Conservation (phyloP, 805 yeast species). For the Candida sithepensis region DNA sequence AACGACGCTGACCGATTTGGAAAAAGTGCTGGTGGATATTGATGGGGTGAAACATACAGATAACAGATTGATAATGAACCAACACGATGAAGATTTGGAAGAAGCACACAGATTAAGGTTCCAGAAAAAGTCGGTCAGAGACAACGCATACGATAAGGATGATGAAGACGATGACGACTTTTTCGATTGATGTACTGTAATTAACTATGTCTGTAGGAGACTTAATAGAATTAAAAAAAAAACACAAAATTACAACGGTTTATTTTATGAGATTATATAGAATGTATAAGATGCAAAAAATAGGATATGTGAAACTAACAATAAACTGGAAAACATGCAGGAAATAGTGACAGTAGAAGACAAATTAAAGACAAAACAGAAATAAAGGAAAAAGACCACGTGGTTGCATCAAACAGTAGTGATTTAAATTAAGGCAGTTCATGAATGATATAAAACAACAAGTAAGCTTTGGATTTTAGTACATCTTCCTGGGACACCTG, state of each 20-base stretch:
- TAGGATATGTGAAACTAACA: background rate
- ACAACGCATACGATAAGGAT: slow-evolving; percentile 29
- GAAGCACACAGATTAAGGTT: slow-evolving; percentile 52
- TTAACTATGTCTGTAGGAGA: too few relatives aligned
- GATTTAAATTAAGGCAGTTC: slow-evolving; percentile 21
- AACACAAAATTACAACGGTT: background rate
- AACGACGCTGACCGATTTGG: slow-evolving; percentile 66
- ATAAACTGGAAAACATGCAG: background rate
- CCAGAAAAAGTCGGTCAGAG: slow-evolving; percentile 54
- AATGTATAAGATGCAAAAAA: background rate
- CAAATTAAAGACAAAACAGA: background rate
- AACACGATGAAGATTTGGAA: slow-evolving; percentile 50
- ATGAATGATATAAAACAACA: slow-evolving; percentile 65
- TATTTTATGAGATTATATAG: background rate
- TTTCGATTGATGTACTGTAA: slow-evolving; percentile 36
- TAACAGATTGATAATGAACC: slow-evolving; percentile 58
- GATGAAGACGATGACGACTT: slow-evolving; percentile 45
- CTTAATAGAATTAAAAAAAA: too few relatives aligned
- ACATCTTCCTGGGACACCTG: slow-evolving; percentile 64
- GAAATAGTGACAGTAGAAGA: background rate
- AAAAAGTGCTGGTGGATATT: slow-evolving; percentile 60
- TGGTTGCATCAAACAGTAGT: background rate
- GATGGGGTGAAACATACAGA: slow-evolving; percentile 68
- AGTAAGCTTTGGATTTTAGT: slow-evolving; percentile 68
- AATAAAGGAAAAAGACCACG: background rate